Base-by-base conservation (phyloP, 2,329 filamentous ascomycete genomes). In the Ophiostoma quercus region DNA sequence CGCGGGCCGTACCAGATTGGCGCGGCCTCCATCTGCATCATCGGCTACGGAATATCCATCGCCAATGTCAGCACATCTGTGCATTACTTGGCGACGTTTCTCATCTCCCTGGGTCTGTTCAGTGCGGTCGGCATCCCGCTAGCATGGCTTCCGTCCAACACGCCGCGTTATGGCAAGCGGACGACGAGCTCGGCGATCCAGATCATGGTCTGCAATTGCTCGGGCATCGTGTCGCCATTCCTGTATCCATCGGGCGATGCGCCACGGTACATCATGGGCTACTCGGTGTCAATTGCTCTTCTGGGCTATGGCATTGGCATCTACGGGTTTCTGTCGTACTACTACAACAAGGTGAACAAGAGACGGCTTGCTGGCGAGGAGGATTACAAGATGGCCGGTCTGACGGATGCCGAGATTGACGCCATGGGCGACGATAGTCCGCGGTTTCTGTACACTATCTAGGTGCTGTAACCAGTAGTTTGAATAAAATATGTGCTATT, bases 31-130 rank as follows among this genome's bases (percentile, higher is more conserved):
- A 57, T 57, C 2, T 57, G 51, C 51, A 57, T 57, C 22, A 57
- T 57, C 2, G 88, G 88, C 0, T 90, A 90, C 69, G 83, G 81
- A 0, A 82, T 90, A 69, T 77, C 90, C 60, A 83, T 90, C 60
- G 82, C 84, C 7, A 80, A 81, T 3, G 79, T 57, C 0, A 57
- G 51, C 51, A n/a, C 51, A 2, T 82, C 1, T 0, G 86, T 86
- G 0, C 85, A 86, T 72, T 91, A 89, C 72, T 85, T 87, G 0
- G 77, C 87, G 1, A 92, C 90, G 71, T 90, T 93, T 77, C 79
- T 94, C n/a, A 86, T 93, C 0, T 90, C 91, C 0, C 83, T 87
- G 71, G 91, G 91, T 0, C 76, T 94, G 3, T 94, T 93, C 73
- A 80, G 86, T 29, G 78, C 84, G 3, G 84, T 87, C 3, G 84